Evolutionary conservation across 352 stramenopile species (phyloP).

Genomic region (Phytophthora constricta): DNA sequence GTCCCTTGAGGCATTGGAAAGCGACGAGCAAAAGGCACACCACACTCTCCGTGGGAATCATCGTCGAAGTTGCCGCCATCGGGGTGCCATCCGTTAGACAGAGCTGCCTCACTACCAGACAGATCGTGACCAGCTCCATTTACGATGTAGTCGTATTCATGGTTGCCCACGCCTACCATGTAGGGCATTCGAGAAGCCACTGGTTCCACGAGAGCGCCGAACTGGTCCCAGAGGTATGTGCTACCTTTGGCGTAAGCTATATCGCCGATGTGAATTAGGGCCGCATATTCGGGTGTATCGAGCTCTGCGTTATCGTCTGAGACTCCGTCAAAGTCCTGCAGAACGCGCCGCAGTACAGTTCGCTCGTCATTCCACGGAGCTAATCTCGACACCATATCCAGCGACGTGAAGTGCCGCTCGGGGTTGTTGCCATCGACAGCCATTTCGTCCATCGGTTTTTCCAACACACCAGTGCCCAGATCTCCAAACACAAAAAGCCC

Average conservation of each 20-base stretch:
- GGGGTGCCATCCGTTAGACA: conserved; percentile 26
- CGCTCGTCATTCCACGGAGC: conserved; percentile 25
- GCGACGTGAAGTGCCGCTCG: conserved; percentile 20
- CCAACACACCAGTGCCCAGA: conserved; percentile 40
- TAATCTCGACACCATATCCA: conserved; percentile 38
- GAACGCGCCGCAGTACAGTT: conserved; percentile 41
- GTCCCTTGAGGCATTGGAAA: conserved; percentile 70
- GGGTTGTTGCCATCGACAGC: conserved; percentile 28
- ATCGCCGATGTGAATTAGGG: conserved; percentile 84
- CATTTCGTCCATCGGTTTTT: conserved; percentile 29
- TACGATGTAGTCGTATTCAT: conserved; percentile 37
- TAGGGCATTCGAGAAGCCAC: conserved; percentile 78
- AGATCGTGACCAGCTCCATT: conserved; percentile 33
- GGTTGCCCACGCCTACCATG: conserved; percentile 70
- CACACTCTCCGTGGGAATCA: conserved; percentile 85
- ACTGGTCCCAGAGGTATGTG: conserved; percentile 86
- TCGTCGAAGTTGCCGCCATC: conserved; percentile 33
- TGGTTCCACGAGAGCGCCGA: conserved; percentile 73
- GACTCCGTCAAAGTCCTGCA: conserved; percentile 29
- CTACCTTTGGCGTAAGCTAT: conserved; percentile 70
- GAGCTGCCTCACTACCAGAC: conserved; percentile 24
- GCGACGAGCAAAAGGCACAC: conserved; percentile 64
- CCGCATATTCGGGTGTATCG: conserved; percentile 52
- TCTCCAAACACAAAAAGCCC: conserved; percentile 83
- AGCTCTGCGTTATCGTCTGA: conserved; percentile 3